Conservation (phyloP, 2,329 filamentous ascomycete genomes). For the Epichloe uncinata region DNA sequence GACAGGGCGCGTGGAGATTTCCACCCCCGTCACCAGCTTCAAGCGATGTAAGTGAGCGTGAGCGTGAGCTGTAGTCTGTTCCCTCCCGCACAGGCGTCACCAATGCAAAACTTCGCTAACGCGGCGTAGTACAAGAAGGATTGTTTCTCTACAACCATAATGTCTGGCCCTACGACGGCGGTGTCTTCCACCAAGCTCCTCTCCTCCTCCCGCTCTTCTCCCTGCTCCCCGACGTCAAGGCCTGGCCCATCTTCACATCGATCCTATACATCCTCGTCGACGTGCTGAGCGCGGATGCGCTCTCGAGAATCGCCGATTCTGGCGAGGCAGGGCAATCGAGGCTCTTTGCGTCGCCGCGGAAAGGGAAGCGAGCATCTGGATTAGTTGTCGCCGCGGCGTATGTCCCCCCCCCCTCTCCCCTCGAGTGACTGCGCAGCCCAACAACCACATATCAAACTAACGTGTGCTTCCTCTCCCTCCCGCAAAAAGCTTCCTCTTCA, state of each 20-base stretch:
- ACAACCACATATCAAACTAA: background rate
- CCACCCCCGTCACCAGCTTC: constrained; percentile 90
- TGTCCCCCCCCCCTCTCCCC: constrained; percentile 12
- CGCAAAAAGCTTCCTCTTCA: constrained; percentile 71
- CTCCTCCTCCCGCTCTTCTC: constrained; percentile 85
- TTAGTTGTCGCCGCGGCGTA: constrained; percentile 69
- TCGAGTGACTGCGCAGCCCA: background rate
- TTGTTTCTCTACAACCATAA: constrained; percentile 93
- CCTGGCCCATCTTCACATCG: constrained; percentile 59
- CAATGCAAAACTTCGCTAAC: background rate
- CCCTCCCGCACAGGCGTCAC: background rate
- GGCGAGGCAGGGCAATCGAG: constrained; percentile 63
- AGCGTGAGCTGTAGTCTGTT: constrained; percentile 17
- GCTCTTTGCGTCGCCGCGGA: constrained; percentile 66
- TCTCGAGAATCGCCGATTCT: constrained; percentile 69
- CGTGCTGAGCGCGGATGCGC: constrained; percentile 65
- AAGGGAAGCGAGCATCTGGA: constrained; percentile 60
- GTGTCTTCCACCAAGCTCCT: constrained; percentile 70
- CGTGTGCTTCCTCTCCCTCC: too few relatives aligned
- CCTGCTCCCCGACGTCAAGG: constrained; percentile 58
- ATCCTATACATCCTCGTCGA: constrained; percentile 73
- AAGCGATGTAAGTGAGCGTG: constrained; percentile 64
- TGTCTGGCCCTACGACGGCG: constrained; percentile 93
- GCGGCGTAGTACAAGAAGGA: constrained; percentile 70
- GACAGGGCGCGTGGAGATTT: constrained; percentile 87